Evolutionary conservation across 1,284 basidiomycete genomes (phyloP).

Genomic region (Moniliophthora roreri): DNA sequence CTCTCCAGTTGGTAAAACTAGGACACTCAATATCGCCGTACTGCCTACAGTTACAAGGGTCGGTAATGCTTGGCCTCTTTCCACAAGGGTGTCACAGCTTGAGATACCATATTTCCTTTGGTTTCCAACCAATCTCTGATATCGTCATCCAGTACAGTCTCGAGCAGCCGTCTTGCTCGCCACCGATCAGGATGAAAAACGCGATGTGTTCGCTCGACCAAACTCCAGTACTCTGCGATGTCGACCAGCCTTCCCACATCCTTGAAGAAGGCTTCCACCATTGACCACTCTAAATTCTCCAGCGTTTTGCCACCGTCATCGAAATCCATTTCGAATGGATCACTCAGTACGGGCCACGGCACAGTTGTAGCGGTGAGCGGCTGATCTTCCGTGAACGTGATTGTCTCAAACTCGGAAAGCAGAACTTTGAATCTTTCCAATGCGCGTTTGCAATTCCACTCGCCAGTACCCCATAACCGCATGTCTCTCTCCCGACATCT

Average conservation of each 20-base stretch:
- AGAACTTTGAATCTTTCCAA: constrained; percentile 5
- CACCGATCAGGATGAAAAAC: constrained; percentile 8
- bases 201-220: constrained; percentile 2
- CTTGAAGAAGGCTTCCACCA: constrained; percentile 2
- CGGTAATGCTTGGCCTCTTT: not conserved
- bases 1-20: not conserved
- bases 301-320: not conserved
- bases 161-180: constrained; percentile 1
- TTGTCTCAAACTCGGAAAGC: not conserved
- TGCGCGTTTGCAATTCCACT: not conserved
- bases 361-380: not conserved
- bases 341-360: constrained; percentile 1
- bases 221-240: not conserved
- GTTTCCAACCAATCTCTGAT: not conserved
- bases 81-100: constrained; percentile 9
- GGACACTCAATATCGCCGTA: not conserved
- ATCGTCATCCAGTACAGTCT: constrained; percentile 3
- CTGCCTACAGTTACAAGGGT: not conserved
- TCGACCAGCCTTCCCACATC: not conserved
- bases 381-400: not conserved
- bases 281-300: not conserved
- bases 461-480: not conserved
- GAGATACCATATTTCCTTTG: constrained; percentile 4
- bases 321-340: not conserved
- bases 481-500: not conserved